Percentiles rank a stretch among this genome's conserved stretches.
Evolutionary conservation across 371 early-diverging fungal species (phyloP).

Genomic region (Saksenaea oblongispora): DNA sequence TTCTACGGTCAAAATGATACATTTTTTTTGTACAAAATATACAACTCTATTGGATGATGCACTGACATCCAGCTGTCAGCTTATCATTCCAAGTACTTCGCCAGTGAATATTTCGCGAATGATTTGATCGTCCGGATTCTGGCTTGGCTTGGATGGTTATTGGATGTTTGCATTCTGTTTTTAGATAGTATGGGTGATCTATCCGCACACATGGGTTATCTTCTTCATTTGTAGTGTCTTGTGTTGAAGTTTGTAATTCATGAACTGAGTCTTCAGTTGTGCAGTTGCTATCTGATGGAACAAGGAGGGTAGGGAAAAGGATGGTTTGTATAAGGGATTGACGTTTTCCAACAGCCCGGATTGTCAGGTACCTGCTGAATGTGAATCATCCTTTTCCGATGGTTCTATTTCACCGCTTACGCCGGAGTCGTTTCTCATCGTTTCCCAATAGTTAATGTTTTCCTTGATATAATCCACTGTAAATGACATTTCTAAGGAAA

Average conservation of each 20-base stretch:
- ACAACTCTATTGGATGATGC: neutral
- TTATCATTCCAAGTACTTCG: neutral
- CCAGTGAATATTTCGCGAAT: neutral
- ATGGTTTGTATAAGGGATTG: constrained; percentile 1
- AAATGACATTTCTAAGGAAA: constrained; percentile 38
- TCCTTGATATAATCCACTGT: constrained; percentile 36
- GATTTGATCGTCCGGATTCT: neutral
- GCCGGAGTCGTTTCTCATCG: constrained; percentile 20
- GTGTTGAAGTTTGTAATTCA: neutral
- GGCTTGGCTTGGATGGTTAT: neutral
- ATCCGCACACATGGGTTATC: neutral
- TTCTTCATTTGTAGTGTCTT: neutral
- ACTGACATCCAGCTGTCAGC: neutral
- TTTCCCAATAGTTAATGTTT: constrained; percentile 38
- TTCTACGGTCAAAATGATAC: too few species aligned
- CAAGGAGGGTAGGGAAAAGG: neutral
- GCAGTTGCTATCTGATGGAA: neutral
- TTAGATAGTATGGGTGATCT: neutral
- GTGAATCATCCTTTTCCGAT: neutral
- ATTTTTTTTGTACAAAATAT: neutral
- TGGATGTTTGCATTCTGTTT: neutral
- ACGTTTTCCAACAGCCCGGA: neutral
- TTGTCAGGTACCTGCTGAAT: constrained; percentile 2
- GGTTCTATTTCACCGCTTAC: constrained; percentile 2
- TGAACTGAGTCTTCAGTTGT: neutral